Evolutionary conservation across 768 basidiomycete genomes (phyloP), one percentile per base, ranked within the genome.

Genomic region (Neoboletus subvelutipes): DNA sequence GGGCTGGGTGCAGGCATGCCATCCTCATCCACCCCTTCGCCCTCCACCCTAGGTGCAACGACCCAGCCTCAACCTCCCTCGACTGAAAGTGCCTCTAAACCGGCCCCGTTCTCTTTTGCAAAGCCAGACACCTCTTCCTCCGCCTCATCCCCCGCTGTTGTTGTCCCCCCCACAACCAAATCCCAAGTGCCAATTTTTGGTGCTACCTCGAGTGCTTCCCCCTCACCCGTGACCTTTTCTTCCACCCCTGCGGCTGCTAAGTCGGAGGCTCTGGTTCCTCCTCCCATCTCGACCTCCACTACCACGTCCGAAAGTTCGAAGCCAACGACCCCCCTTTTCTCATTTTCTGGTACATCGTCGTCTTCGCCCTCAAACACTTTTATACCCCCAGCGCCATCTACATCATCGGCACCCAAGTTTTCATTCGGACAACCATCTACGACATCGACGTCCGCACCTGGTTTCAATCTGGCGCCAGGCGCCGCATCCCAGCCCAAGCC

Each of bases 61-160:
- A 57, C 55, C 13, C 60, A 62, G 45, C n/a, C 34, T 28, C 60
- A 58, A 45, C 67, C 20, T 17, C 54, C 52, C 13, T 45, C 49
- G 9, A 50, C 33, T 7, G 57, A 60, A 34, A 41, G 43, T 36
- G 29, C 58, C 26, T 62, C 55, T 29, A 70, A 62, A 40, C 45
- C 60, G 1, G 18, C 55, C 6, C 2, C 36, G 45, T 57, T 56
- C 52, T 51, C 64, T 50, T 59, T 62, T n/a, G 31, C 57, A 45
- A 64, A 64, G 49, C 56, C 59, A 58, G 42, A 24, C 55, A 18
- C 61, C 64, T 50, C 68, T 59, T 45, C 72, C 64, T 41, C 67
- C 62, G 34, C 67, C 54, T 34, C 72, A 66, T 24, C 64, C 9
- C 26, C 65, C 29, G 31, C 56, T 15, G 20, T 55, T 46, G 22